Percentiles rank a stretch among this genome's conserved stretches.
These are phyloP conservation scores for Linum lewisii DNA, from an alignment of 345 rosid genomes.

Conservation along the genomic window DNA sequence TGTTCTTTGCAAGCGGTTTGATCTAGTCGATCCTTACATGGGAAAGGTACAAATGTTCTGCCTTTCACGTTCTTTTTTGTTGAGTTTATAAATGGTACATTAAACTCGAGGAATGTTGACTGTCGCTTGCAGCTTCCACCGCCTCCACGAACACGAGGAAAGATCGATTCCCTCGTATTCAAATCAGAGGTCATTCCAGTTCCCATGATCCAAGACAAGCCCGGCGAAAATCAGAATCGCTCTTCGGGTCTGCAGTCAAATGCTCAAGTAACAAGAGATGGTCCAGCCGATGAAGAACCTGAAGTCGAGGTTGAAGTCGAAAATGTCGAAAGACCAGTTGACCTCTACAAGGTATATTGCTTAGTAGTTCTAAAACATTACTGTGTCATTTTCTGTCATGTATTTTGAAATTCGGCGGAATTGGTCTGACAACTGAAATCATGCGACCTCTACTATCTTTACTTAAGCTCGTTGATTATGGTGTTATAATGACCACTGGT, in stretches of 20 bases:
- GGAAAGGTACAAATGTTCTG: slow-evolving; percentile 59
- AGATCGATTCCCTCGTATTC: slow-evolving; percentile 80
- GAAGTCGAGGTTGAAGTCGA: slow-evolving; percentile 52
- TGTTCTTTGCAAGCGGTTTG: slow-evolving; percentile 93
- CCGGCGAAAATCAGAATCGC: slow-evolving; percentile 22
- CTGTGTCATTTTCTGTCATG: background rate
- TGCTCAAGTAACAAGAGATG: slow-evolving; percentile 26
- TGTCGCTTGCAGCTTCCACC: slow-evolving; percentile 61
- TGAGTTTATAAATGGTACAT: background rate
- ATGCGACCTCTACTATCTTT: no score
- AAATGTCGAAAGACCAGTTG: slow-evolving; percentile 89
- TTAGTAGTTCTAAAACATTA: no score
- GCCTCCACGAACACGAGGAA: slow-evolving; percentile 66
- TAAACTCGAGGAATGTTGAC: background rate
- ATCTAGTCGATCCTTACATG: slow-evolving; percentile 83
- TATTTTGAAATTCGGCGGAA: no score
- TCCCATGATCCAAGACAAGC: slow-evolving; percentile 35
- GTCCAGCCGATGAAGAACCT: slow-evolving; percentile 30
- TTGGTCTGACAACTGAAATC: no score
- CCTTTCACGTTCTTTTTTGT: slow-evolving; percentile 7
- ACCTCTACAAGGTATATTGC: slow-evolving; percentile 80
- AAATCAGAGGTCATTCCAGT: slow-evolving; percentile 52
- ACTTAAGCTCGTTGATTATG: no score
- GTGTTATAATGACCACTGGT: no score
- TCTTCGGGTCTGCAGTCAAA: slow-evolving; percentile 17